A percentile compares a stretch with the other conserved stretches of the same genome.
Conservation (phyloP, 1,284 basidiomycete genomes). For the Athelia psychrophila region DNA sequence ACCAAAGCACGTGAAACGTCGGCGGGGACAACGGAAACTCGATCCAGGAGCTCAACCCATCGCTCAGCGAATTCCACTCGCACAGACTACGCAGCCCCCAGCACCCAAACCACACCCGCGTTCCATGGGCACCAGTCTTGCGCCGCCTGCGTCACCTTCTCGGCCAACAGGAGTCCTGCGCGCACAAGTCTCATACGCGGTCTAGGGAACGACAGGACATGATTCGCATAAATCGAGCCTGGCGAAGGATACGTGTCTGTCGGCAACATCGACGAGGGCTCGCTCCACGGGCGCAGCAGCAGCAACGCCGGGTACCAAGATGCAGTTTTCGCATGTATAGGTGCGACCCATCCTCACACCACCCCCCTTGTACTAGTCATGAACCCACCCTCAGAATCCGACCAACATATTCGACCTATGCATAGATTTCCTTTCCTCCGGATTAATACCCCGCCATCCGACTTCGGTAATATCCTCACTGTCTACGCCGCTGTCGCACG, state of each 20-base stretch:
- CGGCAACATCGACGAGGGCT: constrained; percentile 61
- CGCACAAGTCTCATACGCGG: constrained; percentile 42
- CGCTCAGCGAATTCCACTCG: constrained; percentile 52
- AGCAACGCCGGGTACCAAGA: constrained; percentile 64
- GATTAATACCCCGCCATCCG: constrained; percentile 49
- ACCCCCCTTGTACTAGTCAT: constrained; percentile 3
- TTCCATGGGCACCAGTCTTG: constrained; percentile 35
- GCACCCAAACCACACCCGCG: no score
- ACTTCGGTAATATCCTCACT: constrained; percentile 78
- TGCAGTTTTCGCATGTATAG: constrained; percentile 87
- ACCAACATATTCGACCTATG: constrained; percentile 54
- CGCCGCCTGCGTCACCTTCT: constrained; percentile 54
- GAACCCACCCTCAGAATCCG: constrained; percentile 52
- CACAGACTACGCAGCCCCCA: constrained; percentile 27
- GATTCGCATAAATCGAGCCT: constrained; percentile 69
- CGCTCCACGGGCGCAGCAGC: constrained; percentile 24
- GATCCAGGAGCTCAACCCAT: constrained; percentile 66
- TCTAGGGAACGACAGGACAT: constrained; percentile 69
- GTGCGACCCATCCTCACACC: constrained; percentile 35
- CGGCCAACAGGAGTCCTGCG: constrained; percentile 43
- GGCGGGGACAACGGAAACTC: no score
- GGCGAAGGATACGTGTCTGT: constrained; percentile 45
- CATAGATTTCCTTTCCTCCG: constrained; percentile 52
- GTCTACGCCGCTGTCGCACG: constrained; percentile 86
- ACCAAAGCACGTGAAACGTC: no score